Base-by-base conservation (phyloP, 2,329 filamentous ascomycete genomes). In the Parafenestella ontariensis region DNA sequence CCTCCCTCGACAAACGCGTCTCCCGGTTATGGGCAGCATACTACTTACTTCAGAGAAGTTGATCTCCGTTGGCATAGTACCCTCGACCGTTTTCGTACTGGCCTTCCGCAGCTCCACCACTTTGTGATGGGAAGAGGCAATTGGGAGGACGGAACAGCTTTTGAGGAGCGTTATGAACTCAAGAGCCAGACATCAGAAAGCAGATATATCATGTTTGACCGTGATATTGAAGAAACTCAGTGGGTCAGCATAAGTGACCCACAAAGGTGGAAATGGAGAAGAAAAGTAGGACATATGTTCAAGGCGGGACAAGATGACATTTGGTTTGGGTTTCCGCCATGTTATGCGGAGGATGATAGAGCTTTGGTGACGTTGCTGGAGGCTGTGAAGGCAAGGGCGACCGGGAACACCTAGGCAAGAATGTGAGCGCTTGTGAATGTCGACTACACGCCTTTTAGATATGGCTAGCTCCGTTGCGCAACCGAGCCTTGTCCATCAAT, bases 11-110 rank as follows among this genome's bases (percentile, higher is more conserved):
- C 11, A 10, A 18, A 37, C 13, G 20, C 15, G 10, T n/a, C 4
- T n/a, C n/a, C 18, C n/a, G n/a, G n/a, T n/a, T n/a, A n/a, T n/a
- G n/a, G n/a, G n/a, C n/a, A n/a, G n/a, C n/a, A n/a, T n/a, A n/a
- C n/a, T n/a, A n/a, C n/a, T 1, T 57, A 47, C 10, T 26, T 56
- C 18, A 54, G 43, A 33, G 24, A 58, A 1, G 24, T 62, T 18
- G 28, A 37, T 31, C 48, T 62, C 15, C 55, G 58, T 5, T 65
- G 60, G 60, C 45, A 61, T 26, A 13, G 56, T 2, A 10, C 58
- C 8, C 37, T 61, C 37, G 37, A 49, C 1, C 55, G 55, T 4
- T 55, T 64, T 9, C 40, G 49, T 31, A 42, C 17, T 8, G 40
- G 33, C 1, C 46, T 66, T 5, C 46, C 54, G 11, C 43, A 39